phyloP scores from a whole-genome alignment of 768 basidiomycete genomes.

The Boletus edulis region DNA sequence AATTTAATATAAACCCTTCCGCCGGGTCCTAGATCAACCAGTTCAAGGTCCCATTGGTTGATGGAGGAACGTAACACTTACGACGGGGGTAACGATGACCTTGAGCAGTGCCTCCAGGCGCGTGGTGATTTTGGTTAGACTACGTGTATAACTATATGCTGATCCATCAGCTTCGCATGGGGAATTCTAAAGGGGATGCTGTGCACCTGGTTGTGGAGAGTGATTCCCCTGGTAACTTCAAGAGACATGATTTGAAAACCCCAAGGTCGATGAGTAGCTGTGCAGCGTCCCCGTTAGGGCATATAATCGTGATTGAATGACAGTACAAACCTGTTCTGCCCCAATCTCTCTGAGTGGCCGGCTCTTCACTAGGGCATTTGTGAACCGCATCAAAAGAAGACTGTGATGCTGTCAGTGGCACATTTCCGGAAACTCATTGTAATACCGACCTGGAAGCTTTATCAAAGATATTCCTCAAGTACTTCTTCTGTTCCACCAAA shows the following conservation, averaged over 20 bases:
- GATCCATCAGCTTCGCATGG: slow-evolving; percentile 10
- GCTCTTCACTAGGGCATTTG: slow-evolving; percentile 84
- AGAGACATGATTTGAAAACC: slow-evolving; percentile 75
- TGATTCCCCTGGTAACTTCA: slow-evolving; percentile 78
- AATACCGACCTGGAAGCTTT: slow-evolving; percentile 79
- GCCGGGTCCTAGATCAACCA: slow-evolving; percentile 67
- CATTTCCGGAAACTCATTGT: neutral
- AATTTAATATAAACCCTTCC: slow-evolving; percentile 94
- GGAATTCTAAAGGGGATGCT: neutral
- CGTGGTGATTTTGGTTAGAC: slow-evolving; percentile 75
- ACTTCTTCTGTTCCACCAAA: slow-evolving; percentile 92
- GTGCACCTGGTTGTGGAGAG: slow-evolving; percentile 53
- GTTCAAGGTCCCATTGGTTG: neutral
- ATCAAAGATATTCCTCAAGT: slow-evolving; percentile 88
- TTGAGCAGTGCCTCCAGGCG: slow-evolving; percentile 91
- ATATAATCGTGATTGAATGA: neutral
- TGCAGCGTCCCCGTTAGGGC: slow-evolving; percentile 6
- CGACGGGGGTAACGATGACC: slow-evolving; percentile 90
- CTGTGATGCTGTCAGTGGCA: slow-evolving; percentile 37
- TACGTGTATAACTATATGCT: slow-evolving; percentile 68
- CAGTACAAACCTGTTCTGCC: slow-evolving; percentile 77
- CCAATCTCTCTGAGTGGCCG: slow-evolving; percentile 90
- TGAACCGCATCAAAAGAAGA: slow-evolving; percentile 82
- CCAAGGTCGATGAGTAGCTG: slow-evolving; percentile 91
- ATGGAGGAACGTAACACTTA: slow-evolving; percentile 34